A percentile compares a stretch with the other conserved stretches of the same genome.
phyloP scores from a whole-genome alignment of 371 early-diverging fungal species.

The Mucor indicus region DNA sequence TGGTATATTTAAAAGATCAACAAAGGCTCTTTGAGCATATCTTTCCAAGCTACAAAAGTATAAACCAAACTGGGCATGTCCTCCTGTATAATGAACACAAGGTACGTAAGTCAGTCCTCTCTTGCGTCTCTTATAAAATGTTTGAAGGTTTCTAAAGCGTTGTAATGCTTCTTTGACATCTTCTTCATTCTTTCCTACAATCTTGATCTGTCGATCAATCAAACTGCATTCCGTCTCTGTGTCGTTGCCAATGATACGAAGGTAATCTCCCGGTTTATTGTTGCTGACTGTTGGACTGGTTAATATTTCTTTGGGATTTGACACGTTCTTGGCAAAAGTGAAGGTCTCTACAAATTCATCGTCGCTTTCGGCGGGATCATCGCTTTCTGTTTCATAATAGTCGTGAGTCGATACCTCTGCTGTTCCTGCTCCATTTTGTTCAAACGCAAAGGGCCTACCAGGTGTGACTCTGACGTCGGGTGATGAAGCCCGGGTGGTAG shows the following conservation, averaged over 20 bases:
- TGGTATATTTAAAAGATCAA: conserved; percentile 3
- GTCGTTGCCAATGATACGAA: conserved; percentile 20
- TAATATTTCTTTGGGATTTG: conserved; percentile 15
- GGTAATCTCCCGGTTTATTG: conserved; percentile 13
- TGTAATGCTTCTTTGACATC: conserved; percentile 19
- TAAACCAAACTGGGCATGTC: conserved; percentile 7
- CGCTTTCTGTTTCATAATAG: conserved; percentile 19
- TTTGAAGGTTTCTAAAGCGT: conserved; percentile 22
- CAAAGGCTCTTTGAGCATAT: conserved; percentile 7
- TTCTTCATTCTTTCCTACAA: conserved; percentile 16
- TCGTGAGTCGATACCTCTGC: background rate
- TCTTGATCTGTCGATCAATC: conserved; percentile 12
- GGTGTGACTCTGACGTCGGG: background rate
- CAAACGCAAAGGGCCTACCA: conserved; percentile 1
- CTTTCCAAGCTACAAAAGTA: conserved; percentile 22
- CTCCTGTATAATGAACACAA: conserved; percentile 17
- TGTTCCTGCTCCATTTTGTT: conserved; percentile 1
- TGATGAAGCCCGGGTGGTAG: background rate
- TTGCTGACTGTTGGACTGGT: conserved; percentile 6
- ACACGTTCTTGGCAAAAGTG: conserved; percentile 22
- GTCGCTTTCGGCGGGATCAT: conserved; percentile 11
- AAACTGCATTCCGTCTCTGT: conserved; percentile 24
- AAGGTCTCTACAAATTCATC: conserved; percentile 21
- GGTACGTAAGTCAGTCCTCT: conserved; percentile 11
- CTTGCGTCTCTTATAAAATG: conserved; percentile 18